Conservation (phyloP, 495 filamentous ascomycete genomes). For the Podospora pseudocomata region DNA sequence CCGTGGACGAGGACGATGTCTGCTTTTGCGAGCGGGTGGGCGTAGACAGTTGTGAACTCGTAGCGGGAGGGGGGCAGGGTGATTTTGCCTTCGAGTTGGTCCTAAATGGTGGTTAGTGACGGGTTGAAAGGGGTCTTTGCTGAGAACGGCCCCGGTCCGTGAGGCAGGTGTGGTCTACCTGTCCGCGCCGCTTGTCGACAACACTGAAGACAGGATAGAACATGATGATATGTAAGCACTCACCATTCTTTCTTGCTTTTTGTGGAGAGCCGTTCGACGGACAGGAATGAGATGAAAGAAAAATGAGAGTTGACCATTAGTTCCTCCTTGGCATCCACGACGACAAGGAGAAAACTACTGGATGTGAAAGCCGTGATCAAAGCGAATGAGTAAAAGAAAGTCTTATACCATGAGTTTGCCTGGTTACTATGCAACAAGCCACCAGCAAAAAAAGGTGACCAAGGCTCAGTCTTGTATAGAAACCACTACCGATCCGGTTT, state of each 20-base stretch:
- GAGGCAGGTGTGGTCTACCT: background rate
- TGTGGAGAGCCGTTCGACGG: background rate
- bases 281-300: background rate
- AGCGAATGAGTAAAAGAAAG: background rate
- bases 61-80: slow-evolving; percentile 59
- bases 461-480: background rate
- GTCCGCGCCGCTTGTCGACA: background rate
- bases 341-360: background rate
- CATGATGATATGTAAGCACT: background rate
- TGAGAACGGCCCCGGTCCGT: background rate
- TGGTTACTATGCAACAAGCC: slow-evolving; percentile 8
- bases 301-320: background rate
- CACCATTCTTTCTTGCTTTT: slow-evolving; percentile 4
- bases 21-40: slow-evolving; percentile 55
- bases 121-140: background rate
- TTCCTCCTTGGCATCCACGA: background rate
- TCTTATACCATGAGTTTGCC: background rate
- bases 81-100: slow-evolving; percentile 39
- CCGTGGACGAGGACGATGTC: slow-evolving; percentile 80
- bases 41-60: slow-evolving; percentile 67
- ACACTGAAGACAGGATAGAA: background rate
- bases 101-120: slow-evolving; percentile 7
- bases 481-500: background rate
- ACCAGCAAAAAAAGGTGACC: slow-evolving; percentile 8
- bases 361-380: background rate